Conservation (phyloP, 306 rosid genomes). For the Rubus idaeus region DNA sequence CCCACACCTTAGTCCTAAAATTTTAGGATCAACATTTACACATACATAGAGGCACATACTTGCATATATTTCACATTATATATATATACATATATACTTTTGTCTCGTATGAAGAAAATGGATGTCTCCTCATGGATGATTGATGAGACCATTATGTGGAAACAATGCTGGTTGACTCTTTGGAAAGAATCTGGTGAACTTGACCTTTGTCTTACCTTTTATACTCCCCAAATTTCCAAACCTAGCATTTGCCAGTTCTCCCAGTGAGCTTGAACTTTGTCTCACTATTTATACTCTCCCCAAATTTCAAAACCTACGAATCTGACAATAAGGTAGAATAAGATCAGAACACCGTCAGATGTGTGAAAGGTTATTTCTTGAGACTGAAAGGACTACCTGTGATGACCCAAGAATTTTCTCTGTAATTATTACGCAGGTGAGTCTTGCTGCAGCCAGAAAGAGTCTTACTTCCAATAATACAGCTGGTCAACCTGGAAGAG, state of each 20-base stretch:
- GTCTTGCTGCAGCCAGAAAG: constrained; percentile 83
- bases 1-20: background rate
- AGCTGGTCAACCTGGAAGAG: constrained; percentile 45
- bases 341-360: background rate
- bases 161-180: constrained; percentile 4
- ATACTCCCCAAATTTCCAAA: background rate
- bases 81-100: background rate
- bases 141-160: background rate
- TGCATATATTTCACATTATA: background rate
- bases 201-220: background rate
- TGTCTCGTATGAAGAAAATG: background rate
- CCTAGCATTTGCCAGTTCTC: background rate
- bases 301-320: background rate
- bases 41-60: background rate
- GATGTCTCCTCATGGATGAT: background rate
- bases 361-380: background rate
- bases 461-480: constrained; percentile 61
- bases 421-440: constrained; percentile 62
- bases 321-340: background rate
- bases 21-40: background rate
- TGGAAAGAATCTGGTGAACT: background rate
- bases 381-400: background rate
- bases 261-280: constrained; percentile 3
- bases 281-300: background rate
- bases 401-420: constrained; percentile 13